Conservation (phyloP, 1,284 basidiomycete genomes). For the Waitea zeae region DNA sequence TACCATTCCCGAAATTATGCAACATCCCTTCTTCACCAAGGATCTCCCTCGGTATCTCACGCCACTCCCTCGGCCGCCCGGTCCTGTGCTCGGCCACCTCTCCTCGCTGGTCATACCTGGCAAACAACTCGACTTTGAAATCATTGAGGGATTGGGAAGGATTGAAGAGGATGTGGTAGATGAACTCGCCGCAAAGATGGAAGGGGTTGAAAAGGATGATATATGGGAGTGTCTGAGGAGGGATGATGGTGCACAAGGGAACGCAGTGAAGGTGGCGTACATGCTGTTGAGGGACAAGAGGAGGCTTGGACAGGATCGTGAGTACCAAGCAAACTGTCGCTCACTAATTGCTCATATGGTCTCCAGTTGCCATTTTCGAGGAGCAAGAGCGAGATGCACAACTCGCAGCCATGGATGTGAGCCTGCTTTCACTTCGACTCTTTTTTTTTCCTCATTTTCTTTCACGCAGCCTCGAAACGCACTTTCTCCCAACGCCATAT, state of each 20-base stretch:
- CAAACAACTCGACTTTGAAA: slow-evolving; percentile 51
- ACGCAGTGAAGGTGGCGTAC: slow-evolving; percentile 94
- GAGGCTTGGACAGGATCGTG: slow-evolving; percentile 68
- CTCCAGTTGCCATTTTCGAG: slow-evolving; percentile 52
- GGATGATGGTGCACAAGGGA: slow-evolving; percentile 73
- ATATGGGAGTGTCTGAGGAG: slow-evolving; percentile 73
- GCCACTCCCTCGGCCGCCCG: slow-evolving; percentile 69
- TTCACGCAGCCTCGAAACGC: slow-evolving; percentile 48
- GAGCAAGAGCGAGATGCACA: slow-evolving; percentile 71
- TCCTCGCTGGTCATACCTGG: slow-evolving; percentile 45
- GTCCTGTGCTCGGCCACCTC: slow-evolving; percentile 55
- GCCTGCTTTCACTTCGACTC: slow-evolving; percentile 13
- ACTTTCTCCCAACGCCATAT: slow-evolving; percentile 37
- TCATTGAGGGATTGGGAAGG: slow-evolving; percentile 70
- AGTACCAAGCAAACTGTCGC: slow-evolving; percentile 15
- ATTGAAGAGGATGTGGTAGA: slow-evolving; percentile 85
- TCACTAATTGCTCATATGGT: too few relatives aligned
- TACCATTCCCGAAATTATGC: slow-evolving; percentile 77
- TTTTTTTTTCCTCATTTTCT: not conserved
- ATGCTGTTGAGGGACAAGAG: slow-evolving; percentile 85
- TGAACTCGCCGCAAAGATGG: slow-evolving; percentile 61
- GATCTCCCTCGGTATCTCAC: slow-evolving; percentile 79
- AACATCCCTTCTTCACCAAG: slow-evolving; percentile 76
- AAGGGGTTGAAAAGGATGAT: slow-evolving; percentile 66
- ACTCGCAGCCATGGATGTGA: slow-evolving; percentile 60